Evolutionary conservation across 306 rosid species (phyloP).

Genomic region (Dryas octopetala): DNA sequence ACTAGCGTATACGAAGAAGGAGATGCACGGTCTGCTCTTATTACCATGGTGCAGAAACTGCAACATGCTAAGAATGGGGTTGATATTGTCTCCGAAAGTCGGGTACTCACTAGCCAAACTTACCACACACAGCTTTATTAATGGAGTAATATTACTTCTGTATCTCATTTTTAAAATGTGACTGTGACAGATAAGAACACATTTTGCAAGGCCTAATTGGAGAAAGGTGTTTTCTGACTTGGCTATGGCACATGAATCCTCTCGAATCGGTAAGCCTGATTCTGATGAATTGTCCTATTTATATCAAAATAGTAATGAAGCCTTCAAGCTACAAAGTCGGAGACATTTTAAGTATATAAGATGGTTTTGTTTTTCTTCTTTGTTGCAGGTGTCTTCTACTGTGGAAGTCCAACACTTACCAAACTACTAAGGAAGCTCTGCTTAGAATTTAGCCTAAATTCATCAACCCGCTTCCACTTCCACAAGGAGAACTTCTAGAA

Average conservation of each 20-base stretch:
- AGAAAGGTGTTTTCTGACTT: constrained; percentile 55
- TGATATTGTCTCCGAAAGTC: constrained; percentile 83
- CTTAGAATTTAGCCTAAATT: constrained; percentile 39
- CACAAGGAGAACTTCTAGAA: constrained; percentile 88
- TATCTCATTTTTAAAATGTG: constrained; percentile 9
- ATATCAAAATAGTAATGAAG: background rate
- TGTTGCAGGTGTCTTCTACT: constrained; percentile 84
- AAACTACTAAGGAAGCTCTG: constrained; percentile 38
- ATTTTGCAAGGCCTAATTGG: constrained; percentile 95
- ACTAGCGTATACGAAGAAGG: constrained; percentile 94
- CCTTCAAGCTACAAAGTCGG: constrained; percentile 2
- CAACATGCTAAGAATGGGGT: constrained; percentile 90
- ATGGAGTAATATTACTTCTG: background rate
- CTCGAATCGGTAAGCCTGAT: constrained; percentile 58
- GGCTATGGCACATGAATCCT: constrained; percentile 47
- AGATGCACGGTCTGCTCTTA: constrained; percentile 85
- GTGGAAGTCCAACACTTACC: constrained; percentile 56
- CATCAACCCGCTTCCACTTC: constrained; percentile 64
- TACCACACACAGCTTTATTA: background rate
- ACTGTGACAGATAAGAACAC: constrained; percentile 68
- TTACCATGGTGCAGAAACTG: constrained; percentile 78
- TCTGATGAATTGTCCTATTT: background rate
- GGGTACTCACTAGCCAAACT: constrained; percentile 46
- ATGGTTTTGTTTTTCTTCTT: background rate
- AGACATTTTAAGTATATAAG: background rate